These are phyloP conservation scores for Tricholoma matsutake DNA, from an alignment of 768 basidiomycete species.

Conservation along the genomic window DNA sequence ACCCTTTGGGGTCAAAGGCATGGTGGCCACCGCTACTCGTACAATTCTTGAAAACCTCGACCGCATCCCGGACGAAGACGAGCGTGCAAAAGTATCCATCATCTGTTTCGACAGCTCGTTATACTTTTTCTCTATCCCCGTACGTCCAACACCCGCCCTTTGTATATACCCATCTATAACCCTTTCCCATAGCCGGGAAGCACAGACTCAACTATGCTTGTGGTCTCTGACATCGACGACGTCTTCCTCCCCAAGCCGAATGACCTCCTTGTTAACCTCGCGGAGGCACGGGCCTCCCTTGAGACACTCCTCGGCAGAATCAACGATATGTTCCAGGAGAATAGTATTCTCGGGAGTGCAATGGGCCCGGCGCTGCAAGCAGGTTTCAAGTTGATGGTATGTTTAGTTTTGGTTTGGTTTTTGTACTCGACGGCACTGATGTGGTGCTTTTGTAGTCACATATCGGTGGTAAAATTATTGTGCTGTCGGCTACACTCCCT, in stretches of 20 bases:
- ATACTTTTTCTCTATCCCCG: slow-evolving; percentile 95
- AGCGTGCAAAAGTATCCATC: slow-evolving; percentile 88
- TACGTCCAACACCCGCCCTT: slow-evolving; percentile 32
- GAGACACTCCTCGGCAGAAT: slow-evolving; percentile 81
- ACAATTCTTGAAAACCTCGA: slow-evolving; percentile 95
- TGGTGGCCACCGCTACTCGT: slow-evolving; percentile 97
- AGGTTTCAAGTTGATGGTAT: slow-evolving; percentile 91
- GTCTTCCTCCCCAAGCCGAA: slow-evolving; percentile 97
- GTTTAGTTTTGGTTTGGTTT: slow-evolving; percentile 11
- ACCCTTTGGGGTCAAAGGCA: slow-evolving; percentile 48
- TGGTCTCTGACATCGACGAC: slow-evolving; percentile 95
- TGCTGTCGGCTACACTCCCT: slow-evolving; percentile 82
- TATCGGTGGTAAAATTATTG: slow-evolving; percentile 93
- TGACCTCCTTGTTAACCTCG: slow-evolving; percentile 93
- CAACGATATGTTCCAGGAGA: slow-evolving; percentile 98
- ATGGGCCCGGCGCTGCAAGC: slow-evolving; percentile 94
- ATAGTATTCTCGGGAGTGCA: slow-evolving; percentile 88
- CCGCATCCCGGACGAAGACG: slow-evolving; percentile 92
- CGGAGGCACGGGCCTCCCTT: slow-evolving; percentile 75
- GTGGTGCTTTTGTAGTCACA: slow-evolving; percentile 50
- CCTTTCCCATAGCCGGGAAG: slow-evolving; percentile 50
- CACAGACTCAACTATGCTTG: slow-evolving; percentile 89
- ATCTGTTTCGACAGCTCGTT: slow-evolving; percentile 89
- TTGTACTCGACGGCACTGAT: not conserved
- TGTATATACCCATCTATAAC: not conserved